A percentile compares a stretch with the other conserved stretches of the same genome.
Conservation (phyloP, 805 yeast species). For the Schwanniomyces occidentalis region DNA sequence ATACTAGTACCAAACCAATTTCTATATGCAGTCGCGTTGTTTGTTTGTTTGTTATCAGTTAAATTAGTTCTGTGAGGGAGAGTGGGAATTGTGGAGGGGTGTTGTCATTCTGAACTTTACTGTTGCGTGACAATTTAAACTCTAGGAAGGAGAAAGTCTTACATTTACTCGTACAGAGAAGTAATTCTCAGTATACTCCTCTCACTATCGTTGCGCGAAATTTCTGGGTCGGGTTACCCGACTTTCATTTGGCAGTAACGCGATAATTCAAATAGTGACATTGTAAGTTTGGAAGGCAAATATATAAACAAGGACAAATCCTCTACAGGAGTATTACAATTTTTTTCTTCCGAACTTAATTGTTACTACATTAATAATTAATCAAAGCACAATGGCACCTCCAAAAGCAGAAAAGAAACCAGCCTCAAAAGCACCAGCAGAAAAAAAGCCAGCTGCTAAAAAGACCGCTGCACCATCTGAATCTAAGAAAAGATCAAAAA, state of each 20-base stretch:
- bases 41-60: slow-evolving; percentile 2
- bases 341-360: neutral
- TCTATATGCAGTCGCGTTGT: slow-evolving; percentile 4
- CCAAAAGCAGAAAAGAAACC: slow-evolving; percentile 71
- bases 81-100: neutral
- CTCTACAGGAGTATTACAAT: neutral
- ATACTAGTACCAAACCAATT: neutral
- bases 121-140: neutral
- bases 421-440: slow-evolving; percentile 98
- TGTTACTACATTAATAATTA: slow-evolving; percentile 5
- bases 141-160: too few relatives aligned
- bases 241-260: too few relatives aligned
- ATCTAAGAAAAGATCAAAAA: slow-evolving; percentile 88
- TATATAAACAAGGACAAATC: slow-evolving; percentile 7
- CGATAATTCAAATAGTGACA: slow-evolving; percentile 1
- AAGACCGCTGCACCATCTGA: slow-evolving; percentile 77
- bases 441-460: slow-evolving; percentile 89
- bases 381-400: slow-evolving; percentile 53
- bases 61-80: too few relatives aligned
- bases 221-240: too few relatives aligned
- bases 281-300: slow-evolving; percentile 4
- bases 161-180: too few relatives aligned
- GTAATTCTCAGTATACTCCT: too few relatives aligned
- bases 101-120: neutral
- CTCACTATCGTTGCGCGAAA: too few relatives aligned